phyloP scores from a whole-genome alignment of 169 alveolate species.

The Eimeria nieschulzi region DNA sequence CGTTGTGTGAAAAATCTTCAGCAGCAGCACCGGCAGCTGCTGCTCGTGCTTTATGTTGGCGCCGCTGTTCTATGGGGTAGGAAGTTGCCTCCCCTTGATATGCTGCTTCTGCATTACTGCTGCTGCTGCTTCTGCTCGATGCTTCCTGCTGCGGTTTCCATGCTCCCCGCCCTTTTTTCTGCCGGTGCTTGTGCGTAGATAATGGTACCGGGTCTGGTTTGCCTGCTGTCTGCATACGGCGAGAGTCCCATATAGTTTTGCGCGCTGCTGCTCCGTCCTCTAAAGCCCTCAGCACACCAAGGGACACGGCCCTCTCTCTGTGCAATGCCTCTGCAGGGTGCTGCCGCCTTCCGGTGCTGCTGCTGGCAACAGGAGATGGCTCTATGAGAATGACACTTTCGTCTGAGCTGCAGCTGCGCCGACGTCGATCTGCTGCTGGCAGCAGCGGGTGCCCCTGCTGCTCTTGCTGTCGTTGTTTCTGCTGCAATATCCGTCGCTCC shows the following conservation, averaged over 20 bases:
- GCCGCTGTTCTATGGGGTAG: conserved; percentile 23
- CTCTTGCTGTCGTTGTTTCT: conserved; percentile 28
- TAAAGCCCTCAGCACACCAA: not conserved
- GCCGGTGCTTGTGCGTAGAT: not conserved
- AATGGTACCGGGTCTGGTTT: conserved; percentile 9
- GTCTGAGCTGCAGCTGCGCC: conserved; percentile 21
- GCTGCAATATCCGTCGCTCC: conserved; percentile 21
- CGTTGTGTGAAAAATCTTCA: not conserved
- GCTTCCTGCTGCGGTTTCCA: conserved; percentile 13
- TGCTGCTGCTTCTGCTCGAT: conserved; percentile 35
- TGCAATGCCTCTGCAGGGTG: conserved; percentile 3
- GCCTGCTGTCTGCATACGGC: conserved; percentile 22
- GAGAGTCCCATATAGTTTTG: conserved; percentile 19
- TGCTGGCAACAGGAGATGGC: conserved; percentile 8
- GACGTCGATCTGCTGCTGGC: not conserved
- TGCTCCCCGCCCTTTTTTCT: not conserved
- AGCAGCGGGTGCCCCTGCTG: not conserved
- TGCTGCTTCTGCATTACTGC: conserved; percentile 35
- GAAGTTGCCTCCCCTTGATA: conserved; percentile 31
- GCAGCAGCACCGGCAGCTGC: conserved; percentile 12
- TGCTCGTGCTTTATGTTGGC: not conserved
- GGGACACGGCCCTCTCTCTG: not conserved
- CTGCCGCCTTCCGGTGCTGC: conserved; percentile 18
- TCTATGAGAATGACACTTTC: conserved; percentile 1
- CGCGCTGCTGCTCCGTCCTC: conserved; percentile 17